Evolutionary conservation across 2,329 filamentous ascomycete species (phyloP), one percentile per base, ranked within the genome.

Genomic region (Diaporthe citriasiana): DNA sequence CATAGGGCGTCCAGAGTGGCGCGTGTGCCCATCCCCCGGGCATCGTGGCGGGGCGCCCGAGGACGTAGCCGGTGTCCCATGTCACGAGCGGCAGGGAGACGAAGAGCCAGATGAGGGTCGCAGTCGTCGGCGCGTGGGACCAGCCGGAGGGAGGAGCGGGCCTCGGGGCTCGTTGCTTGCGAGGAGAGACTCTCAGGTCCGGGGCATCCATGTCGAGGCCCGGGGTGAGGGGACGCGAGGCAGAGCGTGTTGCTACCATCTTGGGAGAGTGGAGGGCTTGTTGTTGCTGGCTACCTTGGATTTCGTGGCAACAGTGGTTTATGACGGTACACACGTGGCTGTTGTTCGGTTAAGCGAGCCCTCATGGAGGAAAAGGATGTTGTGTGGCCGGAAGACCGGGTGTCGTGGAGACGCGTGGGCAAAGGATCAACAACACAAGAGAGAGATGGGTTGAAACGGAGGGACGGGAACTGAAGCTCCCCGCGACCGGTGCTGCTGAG

Each of bases 41-140:
- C 93, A 98, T 97, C 73, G 91, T 93, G 82, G 92, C 90, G 40
- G 95, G 95, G 27, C 95, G 93, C 71, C 94, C 85, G 60, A 97
- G 86, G 51, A 97, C 91, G 85, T 97, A 98, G 73, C 87, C 85
- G 40, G 89, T 90, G 84, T 98, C 95, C 95, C 95, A 97, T 68
- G 90, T 80, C 65, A 97, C 94, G 75, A 97, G 88, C 1, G 94
- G 94, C 22, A 97, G 84, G 27, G 93, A 95, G 75, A 96, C 76
- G 74, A 88, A 83, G 35, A 97, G 87, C 95, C 95, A 97, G 76
- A 91, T 77, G 56, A 94, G 87, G 30, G 86, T 88, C 1, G 81
- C 71, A 1, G 78, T 74, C 10, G 85, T 82, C 7, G 89, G 89
- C 7, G 82, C 79, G 82, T 91, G 88, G 40, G 80, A 76, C 84